A percentile compares a stretch with the other conserved stretches of the same genome.
phyloP scores from a whole-genome alignment of 805 yeast species.

The Candida manassasensis region DNA sequence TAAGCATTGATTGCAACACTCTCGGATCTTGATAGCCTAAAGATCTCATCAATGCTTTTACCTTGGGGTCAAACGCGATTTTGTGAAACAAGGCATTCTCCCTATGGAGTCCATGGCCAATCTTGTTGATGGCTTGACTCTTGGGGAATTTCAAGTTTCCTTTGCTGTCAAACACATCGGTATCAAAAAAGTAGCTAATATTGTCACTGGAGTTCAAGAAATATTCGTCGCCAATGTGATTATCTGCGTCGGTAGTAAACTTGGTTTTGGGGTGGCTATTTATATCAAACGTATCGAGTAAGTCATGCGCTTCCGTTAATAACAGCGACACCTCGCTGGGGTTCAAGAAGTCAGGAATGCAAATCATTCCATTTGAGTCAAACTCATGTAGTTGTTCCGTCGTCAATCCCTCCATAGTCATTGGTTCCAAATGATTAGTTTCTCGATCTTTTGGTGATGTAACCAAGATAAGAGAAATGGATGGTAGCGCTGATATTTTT shows the following conservation, averaged over 20 bases:
- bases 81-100: constrained; percentile 44
- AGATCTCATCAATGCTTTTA: constrained; percentile 47
- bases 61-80: constrained; percentile 48
- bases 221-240: constrained; percentile 70
- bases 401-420: constrained; percentile 16
- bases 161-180: constrained; percentile 53
- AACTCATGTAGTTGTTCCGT: constrained; percentile 47
- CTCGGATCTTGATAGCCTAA: constrained; percentile 60
- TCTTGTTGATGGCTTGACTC: constrained; percentile 61
- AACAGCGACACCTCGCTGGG: constrained; percentile 36
- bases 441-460: neutral
- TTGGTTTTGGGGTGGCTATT: constrained; percentile 61
- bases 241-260: constrained; percentile 56
- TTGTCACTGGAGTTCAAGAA: constrained; percentile 68
- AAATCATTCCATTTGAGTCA: constrained; percentile 55
- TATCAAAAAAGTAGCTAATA: constrained; percentile 64
- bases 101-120: constrained; percentile 74
- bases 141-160: constrained; percentile 53
- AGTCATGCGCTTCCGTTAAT: constrained; percentile 37
- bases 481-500: no score
- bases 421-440: neutral
- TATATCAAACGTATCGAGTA: constrained; percentile 49
- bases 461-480: no score
- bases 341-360: constrained; percentile 51
- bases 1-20: constrained; percentile 73